These are phyloP conservation scores for Teunomyces kruisii DNA, from an alignment of 805 yeast genomes.

Conservation along the genomic window DNA sequence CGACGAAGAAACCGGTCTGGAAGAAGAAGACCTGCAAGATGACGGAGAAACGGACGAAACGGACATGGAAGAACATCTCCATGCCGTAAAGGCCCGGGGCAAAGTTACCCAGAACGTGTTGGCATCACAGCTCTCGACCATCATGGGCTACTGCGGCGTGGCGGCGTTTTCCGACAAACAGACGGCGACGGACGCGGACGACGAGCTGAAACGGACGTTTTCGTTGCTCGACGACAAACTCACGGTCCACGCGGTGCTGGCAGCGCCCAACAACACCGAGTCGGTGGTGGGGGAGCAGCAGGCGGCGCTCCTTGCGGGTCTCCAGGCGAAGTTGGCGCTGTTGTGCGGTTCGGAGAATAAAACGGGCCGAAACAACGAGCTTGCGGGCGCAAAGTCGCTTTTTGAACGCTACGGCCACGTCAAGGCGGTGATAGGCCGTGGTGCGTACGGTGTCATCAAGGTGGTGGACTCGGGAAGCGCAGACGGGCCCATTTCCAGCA, in stretches of 20 bases:
- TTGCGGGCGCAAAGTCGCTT: background rate
- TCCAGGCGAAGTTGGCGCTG: constrained; percentile 17
- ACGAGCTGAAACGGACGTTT: constrained; percentile 33
- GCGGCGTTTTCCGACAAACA: constrained; percentile 6
- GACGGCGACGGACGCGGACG: constrained; percentile 24
- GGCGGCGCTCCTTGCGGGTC: constrained; percentile 19
- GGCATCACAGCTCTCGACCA: constrained; percentile 23
- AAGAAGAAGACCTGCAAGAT: too few species aligned
- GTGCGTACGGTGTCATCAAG: constrained; percentile 49
- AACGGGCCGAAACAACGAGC: too few species aligned
- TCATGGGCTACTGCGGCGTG: constrained; percentile 40
- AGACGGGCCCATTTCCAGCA: background rate
- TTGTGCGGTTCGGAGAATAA: background rate
- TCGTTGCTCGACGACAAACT: constrained; percentile 23
- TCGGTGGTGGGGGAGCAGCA: constrained; percentile 33
- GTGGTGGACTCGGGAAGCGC: constrained; percentile 27
- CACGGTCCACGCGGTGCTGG: constrained; percentile 26
- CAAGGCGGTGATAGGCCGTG: constrained; percentile 42
- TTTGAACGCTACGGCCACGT: constrained; percentile 33
- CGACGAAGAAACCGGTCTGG: too few species aligned
- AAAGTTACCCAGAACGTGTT: constrained; percentile 11
- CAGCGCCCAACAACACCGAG: constrained; percentile 18
- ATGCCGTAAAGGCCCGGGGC: constrained; percentile 20
- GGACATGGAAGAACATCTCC: constrained; percentile 33
- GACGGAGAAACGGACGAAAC: too few species aligned